Conservation (phyloP, 2,329 filamentous ascomycete species). For the Curvularia eragrostidis region DNA sequence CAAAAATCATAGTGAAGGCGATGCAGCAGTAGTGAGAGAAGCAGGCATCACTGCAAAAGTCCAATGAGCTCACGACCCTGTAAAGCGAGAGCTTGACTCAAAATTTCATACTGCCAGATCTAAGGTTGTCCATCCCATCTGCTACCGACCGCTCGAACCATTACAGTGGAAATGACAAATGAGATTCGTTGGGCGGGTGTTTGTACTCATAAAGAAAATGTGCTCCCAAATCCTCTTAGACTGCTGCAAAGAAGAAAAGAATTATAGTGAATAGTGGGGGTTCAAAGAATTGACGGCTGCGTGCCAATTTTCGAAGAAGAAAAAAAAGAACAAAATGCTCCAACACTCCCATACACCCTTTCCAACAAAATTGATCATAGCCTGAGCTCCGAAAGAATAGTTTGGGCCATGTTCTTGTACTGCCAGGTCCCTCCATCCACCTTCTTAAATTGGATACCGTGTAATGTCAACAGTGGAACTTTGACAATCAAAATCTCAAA, state of each 20-base stretch:
- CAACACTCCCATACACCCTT: constrained; percentile 8
- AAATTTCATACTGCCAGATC: constrained; percentile 9
- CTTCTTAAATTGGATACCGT: constrained; percentile 98
- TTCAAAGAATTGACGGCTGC: constrained; percentile 10
- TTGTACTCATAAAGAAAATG: constrained; percentile 14
- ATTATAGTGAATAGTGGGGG: constrained; percentile 15
- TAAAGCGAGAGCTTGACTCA: constrained; percentile 3
- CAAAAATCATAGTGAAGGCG: background rate
- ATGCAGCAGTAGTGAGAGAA: background rate
- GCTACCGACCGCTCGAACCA: constrained; percentile 7
- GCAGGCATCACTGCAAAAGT: background rate
- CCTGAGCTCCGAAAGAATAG: constrained; percentile 80
- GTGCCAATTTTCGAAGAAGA: constrained; percentile 10
- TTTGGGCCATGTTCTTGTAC: constrained; percentile 98
- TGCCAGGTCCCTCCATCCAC: constrained; percentile 96
- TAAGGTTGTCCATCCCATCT: constrained; percentile 7
- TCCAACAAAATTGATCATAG: constrained; percentile 10
- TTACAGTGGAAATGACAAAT: constrained; percentile 32
- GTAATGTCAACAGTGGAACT: constrained; percentile 87
- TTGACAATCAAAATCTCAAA: constrained; percentile 99
- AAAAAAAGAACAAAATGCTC: constrained; percentile 14
- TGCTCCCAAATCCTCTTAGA: constrained; percentile 6
- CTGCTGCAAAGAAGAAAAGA: constrained; percentile 10
- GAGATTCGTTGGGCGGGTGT: constrained; percentile 39
- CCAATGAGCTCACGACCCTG: background rate